phyloP scores from a whole-genome alignment of 2,329 filamentous ascomycete genomes.

The Colletotrichum eremochloae region DNA sequence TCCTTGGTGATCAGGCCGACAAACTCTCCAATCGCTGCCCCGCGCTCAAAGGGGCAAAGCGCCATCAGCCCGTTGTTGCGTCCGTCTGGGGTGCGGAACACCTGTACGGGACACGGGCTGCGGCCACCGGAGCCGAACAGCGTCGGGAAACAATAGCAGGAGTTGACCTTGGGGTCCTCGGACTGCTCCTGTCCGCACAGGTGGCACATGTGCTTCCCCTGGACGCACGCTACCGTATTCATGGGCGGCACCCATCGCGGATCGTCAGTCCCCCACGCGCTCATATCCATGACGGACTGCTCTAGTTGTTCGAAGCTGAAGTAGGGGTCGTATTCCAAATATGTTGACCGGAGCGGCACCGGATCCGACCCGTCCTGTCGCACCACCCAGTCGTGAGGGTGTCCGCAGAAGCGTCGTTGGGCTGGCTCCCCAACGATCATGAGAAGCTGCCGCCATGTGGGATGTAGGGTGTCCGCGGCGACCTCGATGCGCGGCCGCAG shows the following conservation, averaged over 20 bases:
- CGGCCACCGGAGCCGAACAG: slow-evolving; percentile 57
- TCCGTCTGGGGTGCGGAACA: slow-evolving; percentile 65
- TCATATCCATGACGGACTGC: slow-evolving; percentile 62
- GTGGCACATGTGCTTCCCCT: slow-evolving; percentile 51
- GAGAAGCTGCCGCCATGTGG: slow-evolving; percentile 65
- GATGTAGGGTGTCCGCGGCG: slow-evolving; percentile 65
- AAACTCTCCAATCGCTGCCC: slow-evolving; percentile 67
- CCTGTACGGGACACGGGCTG: slow-evolving; percentile 58
- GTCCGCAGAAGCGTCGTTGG: slow-evolving; percentile 58
- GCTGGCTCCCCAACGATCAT: slow-evolving; percentile 59
- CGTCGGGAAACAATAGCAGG: slow-evolving; percentile 66
- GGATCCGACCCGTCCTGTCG: slow-evolving; percentile 55
- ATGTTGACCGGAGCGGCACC: slow-evolving; percentile 60
- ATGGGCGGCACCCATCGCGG: slow-evolving; percentile 57
- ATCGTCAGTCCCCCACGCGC: slow-evolving; percentile 62
- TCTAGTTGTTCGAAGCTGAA: slow-evolving; percentile 64
- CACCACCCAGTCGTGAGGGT: slow-evolving; percentile 67
- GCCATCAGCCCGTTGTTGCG: slow-evolving; percentile 68
- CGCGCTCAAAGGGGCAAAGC: slow-evolving; percentile 62
- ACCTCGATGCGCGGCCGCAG: slow-evolving; percentile 64
- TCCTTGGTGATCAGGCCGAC: slow-evolving; percentile 67
- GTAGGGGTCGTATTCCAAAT: slow-evolving; percentile 59
- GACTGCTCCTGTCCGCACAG: slow-evolving; percentile 63
- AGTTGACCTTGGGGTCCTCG: slow-evolving; percentile 61
- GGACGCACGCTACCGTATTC: slow-evolving; percentile 46